Evolutionary conservation across 352 stramenopile species (phyloP).

Genomic region (Globisporangium spiculum): DNA sequence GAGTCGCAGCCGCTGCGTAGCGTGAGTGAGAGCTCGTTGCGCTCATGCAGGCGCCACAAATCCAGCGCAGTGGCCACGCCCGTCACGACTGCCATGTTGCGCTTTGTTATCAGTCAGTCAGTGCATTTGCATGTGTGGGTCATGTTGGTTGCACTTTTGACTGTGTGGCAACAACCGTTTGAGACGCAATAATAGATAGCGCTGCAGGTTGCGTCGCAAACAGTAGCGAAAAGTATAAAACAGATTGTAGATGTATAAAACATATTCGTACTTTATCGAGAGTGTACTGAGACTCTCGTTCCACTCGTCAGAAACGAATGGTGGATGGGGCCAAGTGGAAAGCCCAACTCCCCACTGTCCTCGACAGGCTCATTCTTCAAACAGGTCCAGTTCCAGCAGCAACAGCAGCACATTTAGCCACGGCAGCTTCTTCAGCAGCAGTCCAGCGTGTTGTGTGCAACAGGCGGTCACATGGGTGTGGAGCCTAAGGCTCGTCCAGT

Average conservation of each 20-base stretch:
- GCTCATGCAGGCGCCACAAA: constrained; percentile 31
- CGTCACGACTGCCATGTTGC: constrained; percentile 4
- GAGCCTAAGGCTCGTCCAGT: neutral
- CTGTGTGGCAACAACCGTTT: neutral
- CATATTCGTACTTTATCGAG: neutral
- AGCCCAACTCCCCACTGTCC: neutral
- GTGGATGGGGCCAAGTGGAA: constrained; percentile 1
- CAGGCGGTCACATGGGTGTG: neutral
- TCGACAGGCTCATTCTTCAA: constrained; percentile 8
- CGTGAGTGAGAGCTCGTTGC: constrained; percentile 24
- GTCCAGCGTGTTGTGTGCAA: neutral
- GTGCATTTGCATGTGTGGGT: neutral
- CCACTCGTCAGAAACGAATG: constrained; percentile 1
- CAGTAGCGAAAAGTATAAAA: neutral
- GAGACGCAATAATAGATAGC: neutral
- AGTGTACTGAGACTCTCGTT: neutral
- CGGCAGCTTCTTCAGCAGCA: neutral
- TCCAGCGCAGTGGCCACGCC: constrained; percentile 37
- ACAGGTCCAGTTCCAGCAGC: neutral
- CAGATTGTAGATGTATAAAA: neutral
- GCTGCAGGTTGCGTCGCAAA: neutral
- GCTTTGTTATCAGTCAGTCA: neutral
- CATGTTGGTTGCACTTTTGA: constrained; percentile 3
- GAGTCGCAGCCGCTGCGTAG: constrained; percentile 54
- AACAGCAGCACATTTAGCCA: neutral